These are phyloP conservation scores for Leavenworthia alabamica DNA, from an alignment of 345 rosid species.

Conservation along the genomic window DNA sequence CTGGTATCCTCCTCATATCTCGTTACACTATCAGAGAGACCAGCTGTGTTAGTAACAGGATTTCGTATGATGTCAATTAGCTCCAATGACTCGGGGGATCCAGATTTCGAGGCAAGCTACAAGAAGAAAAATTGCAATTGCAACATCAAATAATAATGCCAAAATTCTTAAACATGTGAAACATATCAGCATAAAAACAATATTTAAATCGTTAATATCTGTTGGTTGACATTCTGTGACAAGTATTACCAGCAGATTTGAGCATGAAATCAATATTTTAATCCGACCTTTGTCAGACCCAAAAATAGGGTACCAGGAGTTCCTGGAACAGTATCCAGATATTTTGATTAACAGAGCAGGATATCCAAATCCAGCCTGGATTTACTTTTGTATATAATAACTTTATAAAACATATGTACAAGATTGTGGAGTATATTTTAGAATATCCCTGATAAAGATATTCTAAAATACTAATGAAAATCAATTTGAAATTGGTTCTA, in stretches of 20 bases:
- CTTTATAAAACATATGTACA: neutral
- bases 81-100: constrained; percentile 69
- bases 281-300: too few species aligned
- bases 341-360: neutral
- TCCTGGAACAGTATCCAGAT: neutral
- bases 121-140: neutral
- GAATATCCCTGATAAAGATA: neutral
- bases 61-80: constrained; percentile 73
- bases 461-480: neutral
- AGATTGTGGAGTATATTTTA: neutral
- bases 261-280: neutral
- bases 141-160: neutral
- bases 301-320: neutral
- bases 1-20: constrained; percentile 57
- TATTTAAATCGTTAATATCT: neutral
- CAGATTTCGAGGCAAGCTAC: constrained; percentile 84
- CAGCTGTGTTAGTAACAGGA: constrained; percentile 44
- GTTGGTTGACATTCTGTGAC: too few species aligned
- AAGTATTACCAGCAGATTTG: too few species aligned
- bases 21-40: constrained; percentile 37
- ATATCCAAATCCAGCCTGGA: neutral
- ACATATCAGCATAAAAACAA: neutral
- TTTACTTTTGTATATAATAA: neutral
- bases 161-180: neutral
- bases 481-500: neutral